Evolutionary conservation across 768 basidiomycete genomes (phyloP), one percentile per base, ranked within the genome.

Genomic region (Suillus subaureus): DNA sequence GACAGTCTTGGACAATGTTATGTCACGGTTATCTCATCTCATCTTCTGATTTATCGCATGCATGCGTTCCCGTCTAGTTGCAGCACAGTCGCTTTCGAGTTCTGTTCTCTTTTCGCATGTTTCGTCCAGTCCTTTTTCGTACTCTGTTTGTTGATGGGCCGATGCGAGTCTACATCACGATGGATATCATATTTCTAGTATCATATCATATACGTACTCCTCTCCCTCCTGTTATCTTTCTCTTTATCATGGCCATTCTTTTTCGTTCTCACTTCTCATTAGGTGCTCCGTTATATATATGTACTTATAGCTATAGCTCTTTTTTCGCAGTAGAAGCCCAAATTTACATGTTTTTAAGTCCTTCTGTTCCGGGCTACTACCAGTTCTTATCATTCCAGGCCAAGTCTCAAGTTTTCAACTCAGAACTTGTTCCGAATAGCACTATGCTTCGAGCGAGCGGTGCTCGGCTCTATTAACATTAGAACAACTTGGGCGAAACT

Each of bases 31-130:
- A 54, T 31, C 52, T 54, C 51, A 26, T 28, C 49, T 16, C 26
- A 49, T 49, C 11, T 62, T 67, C 58, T 77, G 74, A 74, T 68
- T 71, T 76, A 77, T 76, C 69, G n/a, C 6, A 16, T 11, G 45
- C 57, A 65, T 64, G 64, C 66, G 67, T 70, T 75, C 69, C 75
- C 75, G 69, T 43, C 67, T 68, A 49, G 18, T 63, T 66, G 35
- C 21, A 55, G 33, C 33, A 35, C 33, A 55, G 54, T 21, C 54
- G 69, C 69, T 73, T 70, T 76, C 69, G 66, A 68, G 43, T 73
- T 64, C 68, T 54, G 52, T 31, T 54, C 15, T 52, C 51, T 28
- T 61, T 61, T 39, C 65, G 63, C 71, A 64, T 52, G 56, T 51
- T 51, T 26, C 23, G 16, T 52, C 15, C 18, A 9, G 9, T 18